These are phyloP conservation scores for Eucalyptus polybractea DNA, from an alignment of 345 rosid genomes.

Conservation along the genomic window DNA sequence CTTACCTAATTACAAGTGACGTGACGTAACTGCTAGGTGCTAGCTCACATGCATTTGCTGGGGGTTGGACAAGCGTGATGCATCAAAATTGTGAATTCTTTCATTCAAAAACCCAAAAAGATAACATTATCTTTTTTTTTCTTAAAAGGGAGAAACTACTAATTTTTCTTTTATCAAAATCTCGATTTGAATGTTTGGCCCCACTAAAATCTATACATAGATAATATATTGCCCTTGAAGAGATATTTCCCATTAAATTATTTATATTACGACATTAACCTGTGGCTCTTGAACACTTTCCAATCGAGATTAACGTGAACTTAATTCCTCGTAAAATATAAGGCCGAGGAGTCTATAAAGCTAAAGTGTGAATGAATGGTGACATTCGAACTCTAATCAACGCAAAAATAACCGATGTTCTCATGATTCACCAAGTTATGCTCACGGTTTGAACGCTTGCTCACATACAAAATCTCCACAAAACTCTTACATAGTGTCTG, in stretches of 20 bases:
- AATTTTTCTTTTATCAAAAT: not conserved
- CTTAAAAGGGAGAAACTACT: not conserved
- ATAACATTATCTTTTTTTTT: not conserved
- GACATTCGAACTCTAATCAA: too few relatives aligned
- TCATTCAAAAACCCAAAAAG: not conserved
- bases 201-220: not conserved
- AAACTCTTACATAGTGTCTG: not conserved
- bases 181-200: not conserved
- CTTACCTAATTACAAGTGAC: not conserved
- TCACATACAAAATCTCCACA: not conserved
- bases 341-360: not conserved
- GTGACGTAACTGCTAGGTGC: not conserved
- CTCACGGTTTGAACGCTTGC: not conserved
- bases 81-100: not conserved
- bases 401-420: not conserved
- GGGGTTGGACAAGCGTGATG: not conserved
- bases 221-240: not conserved
- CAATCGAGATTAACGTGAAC: not conserved
- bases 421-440: not conserved
- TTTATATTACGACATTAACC: not conserved
- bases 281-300: not conserved
- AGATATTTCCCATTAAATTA: not conserved
- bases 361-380: not conserved
- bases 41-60: not conserved
- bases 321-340: not conserved